Conservation (phyloP, 352 stramenopile genomes). For the Phytophthora nicotianae region DNA sequence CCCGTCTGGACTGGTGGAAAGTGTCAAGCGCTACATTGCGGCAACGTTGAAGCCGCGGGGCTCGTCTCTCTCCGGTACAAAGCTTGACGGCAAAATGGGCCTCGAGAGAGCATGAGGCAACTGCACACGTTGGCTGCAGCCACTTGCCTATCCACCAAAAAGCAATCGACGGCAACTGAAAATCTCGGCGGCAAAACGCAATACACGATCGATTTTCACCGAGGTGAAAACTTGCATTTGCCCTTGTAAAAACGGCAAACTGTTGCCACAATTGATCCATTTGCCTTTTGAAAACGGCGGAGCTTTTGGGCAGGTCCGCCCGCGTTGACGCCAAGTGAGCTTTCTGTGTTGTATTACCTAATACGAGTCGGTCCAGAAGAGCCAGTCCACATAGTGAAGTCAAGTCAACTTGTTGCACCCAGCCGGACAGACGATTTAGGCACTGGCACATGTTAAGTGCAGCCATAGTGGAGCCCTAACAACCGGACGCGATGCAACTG, state of each 20-base stretch:
- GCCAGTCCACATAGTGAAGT: slow-evolving; percentile 24
- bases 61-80: slow-evolving; percentile 29
- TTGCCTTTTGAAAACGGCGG: background rate
- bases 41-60: slow-evolving; percentile 26
- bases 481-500: slow-evolving; percentile 22
- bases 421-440: slow-evolving; percentile 25
- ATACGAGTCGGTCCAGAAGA: slow-evolving; percentile 33
- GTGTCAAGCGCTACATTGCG: slow-evolving; percentile 23
- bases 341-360: slow-evolving; percentile 26
- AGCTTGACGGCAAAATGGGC: slow-evolving; percentile 19
- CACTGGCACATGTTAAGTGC: slow-evolving; percentile 20
- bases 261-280: slow-evolving; percentile 1
- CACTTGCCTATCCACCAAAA: slow-evolving; percentile 22
- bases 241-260: background rate
- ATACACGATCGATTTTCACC: background rate
- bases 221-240: background rate
- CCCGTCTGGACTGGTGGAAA: slow-evolving; percentile 32
- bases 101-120: slow-evolving; percentile 17
- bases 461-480: slow-evolving; percentile 9
- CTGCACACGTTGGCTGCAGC: background rate
- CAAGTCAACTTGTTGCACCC: slow-evolving; percentile 9
- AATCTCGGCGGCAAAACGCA: background rate
- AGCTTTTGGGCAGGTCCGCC: slow-evolving; percentile 1
- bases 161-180: background rate
- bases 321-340: slow-evolving; percentile 19